A percentile compares a stretch with the other conserved stretches of the same genome.
phyloP scores from a whole-genome alignment of 805 yeast genomes.

The Candida pseudofarinosa region DNA sequence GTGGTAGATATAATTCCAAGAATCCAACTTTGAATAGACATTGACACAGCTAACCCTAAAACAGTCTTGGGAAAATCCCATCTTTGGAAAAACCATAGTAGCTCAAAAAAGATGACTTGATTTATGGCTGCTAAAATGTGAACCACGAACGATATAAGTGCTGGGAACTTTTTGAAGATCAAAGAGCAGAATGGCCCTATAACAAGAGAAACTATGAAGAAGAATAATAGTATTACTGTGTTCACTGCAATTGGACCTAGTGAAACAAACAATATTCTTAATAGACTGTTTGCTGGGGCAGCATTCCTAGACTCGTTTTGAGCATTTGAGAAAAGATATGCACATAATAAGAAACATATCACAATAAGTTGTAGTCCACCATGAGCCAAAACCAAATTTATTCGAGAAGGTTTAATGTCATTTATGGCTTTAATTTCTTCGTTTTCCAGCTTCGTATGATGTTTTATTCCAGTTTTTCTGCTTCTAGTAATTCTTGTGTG shows the following conservation, averaged over 20 bases:
- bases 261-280: slow-evolving; percentile 42
- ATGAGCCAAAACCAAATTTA: slow-evolving; percentile 40
- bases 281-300: slow-evolving; percentile 36
- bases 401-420: slow-evolving; percentile 46
- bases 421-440: slow-evolving; percentile 40
- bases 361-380: slow-evolving; percentile 34
- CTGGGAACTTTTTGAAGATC: slow-evolving; percentile 44
- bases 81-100: slow-evolving; percentile 64
- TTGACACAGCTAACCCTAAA: slow-evolving; percentile 55
- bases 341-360: slow-evolving; percentile 33
- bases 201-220: slow-evolving; percentile 43
- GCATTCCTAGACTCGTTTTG: slow-evolving; percentile 42
- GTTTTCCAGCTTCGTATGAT: slow-evolving; percentile 27
- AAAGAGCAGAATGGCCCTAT: slow-evolving; percentile 48
- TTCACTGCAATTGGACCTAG: slow-evolving; percentile 47
- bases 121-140: slow-evolving; percentile 52
- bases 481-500: slow-evolving; percentile 50
- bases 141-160: slow-evolving; percentile 51
- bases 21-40: slow-evolving; percentile 54
- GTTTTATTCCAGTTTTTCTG: slow-evolving; percentile 54
- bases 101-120: slow-evolving; percentile 54
- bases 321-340: slow-evolving; percentile 52
- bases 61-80: slow-evolving; percentile 60
- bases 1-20: slow-evolving; percentile 48
- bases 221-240: slow-evolving; percentile 30